Base-by-base conservation (phyloP, 768 basidiomycete species). In the Collybia nuda region DNA sequence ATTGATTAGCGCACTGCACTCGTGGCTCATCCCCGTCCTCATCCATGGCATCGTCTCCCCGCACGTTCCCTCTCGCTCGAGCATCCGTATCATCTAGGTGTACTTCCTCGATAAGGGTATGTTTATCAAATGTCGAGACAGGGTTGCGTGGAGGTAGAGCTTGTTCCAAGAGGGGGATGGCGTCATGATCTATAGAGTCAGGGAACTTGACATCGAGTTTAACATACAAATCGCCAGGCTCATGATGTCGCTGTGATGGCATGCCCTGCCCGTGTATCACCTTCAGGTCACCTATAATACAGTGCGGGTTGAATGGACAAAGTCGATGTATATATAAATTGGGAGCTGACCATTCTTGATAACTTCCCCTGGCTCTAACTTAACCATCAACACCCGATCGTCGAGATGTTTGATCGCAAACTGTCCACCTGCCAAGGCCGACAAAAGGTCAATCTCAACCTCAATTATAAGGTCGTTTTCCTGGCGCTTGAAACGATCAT, bases 191-290 rank as follows among this genome's bases (percentile, higher is more conserved):
- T 67, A 99, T 81, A 48, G 70, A 63, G 24, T 93, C 90, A 32
- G 97, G 97, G 84, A 98, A 99, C 51, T 78, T 82, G 63, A 99
- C 90, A 55, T 78, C 77, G 59, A 98, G 72, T 64, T 86, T 89
- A 69, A 99, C 79, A 66, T 83, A 93, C 53, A 99, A 80, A 70
- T 98, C 93, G 35, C 97, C 97, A 36, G 86, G 82, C 65, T 99
- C 94, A 72, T 98, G 97, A 71, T 98, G 96, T 53, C 97, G 86
- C 68, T 90, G 90, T 44, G 97, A 98, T 11, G 96, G 97, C 97
- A 99, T 99, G 54, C 97, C 97, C 72, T 98, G 95, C 4, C 90
- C 91, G 43, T 81, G 81, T 59, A 99, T 88, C 56, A 95, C 86
- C 72, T 97, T 98, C 62, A 94, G 63, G 39, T 89, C 86, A 53